Percentiles rank a stretch among this genome's conserved stretches.
phyloP scores from a whole-genome alignment of 2,329 filamentous ascomycete species.

The Pezicula carpinea region DNA sequence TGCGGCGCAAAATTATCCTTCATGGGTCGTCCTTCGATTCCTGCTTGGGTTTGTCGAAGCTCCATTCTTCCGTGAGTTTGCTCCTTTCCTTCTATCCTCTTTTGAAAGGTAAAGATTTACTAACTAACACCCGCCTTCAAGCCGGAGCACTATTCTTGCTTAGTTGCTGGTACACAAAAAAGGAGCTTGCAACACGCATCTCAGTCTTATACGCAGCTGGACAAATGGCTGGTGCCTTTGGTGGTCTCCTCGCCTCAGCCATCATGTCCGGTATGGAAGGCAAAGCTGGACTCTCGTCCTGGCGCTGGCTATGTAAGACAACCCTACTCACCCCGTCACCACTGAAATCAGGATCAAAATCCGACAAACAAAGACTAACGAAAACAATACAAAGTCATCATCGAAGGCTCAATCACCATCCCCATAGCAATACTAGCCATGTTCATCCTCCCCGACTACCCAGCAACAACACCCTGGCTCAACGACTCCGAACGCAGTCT shows the following conservation, averaged over 20 bases:
- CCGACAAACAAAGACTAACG: no score
- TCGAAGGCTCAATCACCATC: neutral
- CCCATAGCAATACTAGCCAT: neutral
- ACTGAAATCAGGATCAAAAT: no score
- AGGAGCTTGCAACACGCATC: constrained; percentile 37
- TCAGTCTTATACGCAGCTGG: constrained; percentile 39
- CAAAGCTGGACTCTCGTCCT: constrained; percentile 23
- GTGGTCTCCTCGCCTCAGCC: constrained; percentile 49
- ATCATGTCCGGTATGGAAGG: constrained; percentile 19
- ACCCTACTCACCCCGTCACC: no score
- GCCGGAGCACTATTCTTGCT: constrained; percentile 45
- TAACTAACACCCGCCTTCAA: no score
- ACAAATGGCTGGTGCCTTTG: constrained; percentile 37
- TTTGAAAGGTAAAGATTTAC: no score
- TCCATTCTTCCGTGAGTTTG: neutral
- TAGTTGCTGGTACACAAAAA: constrained; percentile 48
- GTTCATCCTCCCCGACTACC: constrained; percentile 9
- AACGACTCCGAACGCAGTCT: constrained; percentile 3
- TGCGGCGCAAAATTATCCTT: constrained; percentile 33
- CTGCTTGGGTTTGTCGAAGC: constrained; percentile 10
- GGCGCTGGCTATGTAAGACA: constrained; percentile 38
- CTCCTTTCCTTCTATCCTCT: no score
- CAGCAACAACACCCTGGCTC: constrained; percentile 8
- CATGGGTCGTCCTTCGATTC: constrained; percentile 32
- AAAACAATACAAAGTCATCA: neutral